Evolutionary conservation across 2,329 filamentous ascomycete genomes (phyloP).

Genomic region (Stylonectria norvegica): DNA sequence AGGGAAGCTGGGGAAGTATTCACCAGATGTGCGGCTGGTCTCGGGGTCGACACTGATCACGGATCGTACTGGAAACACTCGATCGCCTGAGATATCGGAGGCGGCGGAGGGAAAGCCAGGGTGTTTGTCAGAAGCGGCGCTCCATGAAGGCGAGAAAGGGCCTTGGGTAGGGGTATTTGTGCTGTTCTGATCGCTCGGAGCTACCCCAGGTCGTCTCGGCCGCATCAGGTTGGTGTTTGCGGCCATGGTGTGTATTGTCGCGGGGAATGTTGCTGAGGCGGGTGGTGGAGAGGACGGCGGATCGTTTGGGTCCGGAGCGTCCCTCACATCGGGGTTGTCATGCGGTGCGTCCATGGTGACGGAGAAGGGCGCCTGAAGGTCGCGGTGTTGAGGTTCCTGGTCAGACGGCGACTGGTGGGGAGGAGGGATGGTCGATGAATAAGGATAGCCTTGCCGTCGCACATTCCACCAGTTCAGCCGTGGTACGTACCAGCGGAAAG

Average conservation of each 20-base stretch:
- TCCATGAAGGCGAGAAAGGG: conserved; percentile 41
- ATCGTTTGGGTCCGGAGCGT: neutral
- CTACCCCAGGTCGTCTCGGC: conserved; percentile 15
- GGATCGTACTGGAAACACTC: conserved; percentile 80
- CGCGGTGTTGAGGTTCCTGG: conserved; percentile 7
- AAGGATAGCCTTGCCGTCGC: conserved; percentile 16
- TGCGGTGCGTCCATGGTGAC: conserved; percentile 22
- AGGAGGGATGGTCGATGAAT: conserved; percentile 7
- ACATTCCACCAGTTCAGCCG: conserved; percentile 16
- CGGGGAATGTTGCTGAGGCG: neutral
- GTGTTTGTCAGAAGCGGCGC: conserved; percentile 41
- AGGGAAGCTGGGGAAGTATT: conserved; percentile 35
- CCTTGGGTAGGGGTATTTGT: conserved; percentile 17
- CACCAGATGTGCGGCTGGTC: conserved; percentile 37
- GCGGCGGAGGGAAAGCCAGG: conserved; percentile 28
- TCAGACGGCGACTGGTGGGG: conserved; percentile 4
- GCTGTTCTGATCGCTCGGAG: conserved; percentile 20
- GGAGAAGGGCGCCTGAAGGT: conserved; percentile 17
- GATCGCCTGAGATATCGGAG: conserved; percentile 47
- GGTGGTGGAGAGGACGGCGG: neutral
- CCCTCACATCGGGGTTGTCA: conserved; percentile 2
- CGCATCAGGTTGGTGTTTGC: conserved; percentile 9
- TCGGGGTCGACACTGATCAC: conserved; percentile 66
- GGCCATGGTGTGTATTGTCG: conserved; percentile 6
- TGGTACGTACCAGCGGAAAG: neutral